Evolutionary conservation across 1,284 basidiomycete species (phyloP), one percentile per base, ranked within the genome.

Genomic region (Marasmius fiardii): DNA sequence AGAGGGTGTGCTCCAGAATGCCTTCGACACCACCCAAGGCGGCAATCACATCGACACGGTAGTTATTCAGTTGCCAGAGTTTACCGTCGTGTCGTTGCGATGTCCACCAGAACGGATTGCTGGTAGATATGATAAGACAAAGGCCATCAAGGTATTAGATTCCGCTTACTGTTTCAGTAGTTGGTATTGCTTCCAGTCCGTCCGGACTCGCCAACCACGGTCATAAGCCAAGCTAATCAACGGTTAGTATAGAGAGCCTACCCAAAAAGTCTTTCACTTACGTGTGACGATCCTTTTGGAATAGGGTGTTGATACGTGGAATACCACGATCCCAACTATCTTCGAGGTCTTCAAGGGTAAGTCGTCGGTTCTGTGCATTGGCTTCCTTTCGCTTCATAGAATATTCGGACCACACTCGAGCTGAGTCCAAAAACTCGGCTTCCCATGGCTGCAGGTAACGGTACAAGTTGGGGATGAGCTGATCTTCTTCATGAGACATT

Each of bases 311-410:
- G 78, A 97, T 98, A 65, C 94, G 88, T 55, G 97, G 96, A 68
- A 99, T 96, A 77, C 96, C 96, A 63, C 96, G 92, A 74, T 98
- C 94, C 93, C 94, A 98, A 66, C 91, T 94, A 68, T 98, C 95
- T 70, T 98, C 95, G 21, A 98, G 79, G 78, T 98, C 95, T 69
- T 98, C 95, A n/a, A 98, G 79, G 1, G 95, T 98, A 48, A 98
- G 78, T 23, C 97, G 88, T 57, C 96, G 89, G 73, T 99, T 98
- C 70, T 98, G 93, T 2, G 96, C 95, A 61, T 95, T 96, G 20
- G 96, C 97, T 70, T 99, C 97, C 73, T 98, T 98, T 62, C 97
- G 81, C 82, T 99, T 99, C 92, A 98, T 93, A 0, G 97, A 97
- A 71, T 99, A 99, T 74, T 99, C 97, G 2, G 92, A 93, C 97